A percentile compares a stretch with the other conserved stretches of the same genome.
phyloP scores from a whole-genome alignment of 768 basidiomycete species.

The Pulveroboletus sp. region DNA sequence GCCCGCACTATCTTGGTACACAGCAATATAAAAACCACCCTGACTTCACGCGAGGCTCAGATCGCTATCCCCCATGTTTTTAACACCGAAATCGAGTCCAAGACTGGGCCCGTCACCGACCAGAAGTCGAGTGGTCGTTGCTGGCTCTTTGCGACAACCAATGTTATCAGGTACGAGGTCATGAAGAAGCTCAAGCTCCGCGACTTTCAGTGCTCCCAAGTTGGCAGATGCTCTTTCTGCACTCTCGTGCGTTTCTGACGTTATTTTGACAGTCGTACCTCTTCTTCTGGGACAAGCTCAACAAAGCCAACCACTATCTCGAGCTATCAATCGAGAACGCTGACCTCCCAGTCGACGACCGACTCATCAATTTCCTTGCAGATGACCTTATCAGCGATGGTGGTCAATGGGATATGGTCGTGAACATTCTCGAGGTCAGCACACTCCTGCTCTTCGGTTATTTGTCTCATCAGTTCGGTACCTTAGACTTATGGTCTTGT shows the following conservation, averaged over 20 bases:
- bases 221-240: slow-evolving; percentile 21
- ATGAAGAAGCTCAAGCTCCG: slow-evolving; percentile 82
- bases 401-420: slow-evolving; percentile 93
- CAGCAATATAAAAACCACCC: slow-evolving; percentile 55
- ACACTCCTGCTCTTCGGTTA: not conserved
- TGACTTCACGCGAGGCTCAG: slow-evolving; percentile 57
- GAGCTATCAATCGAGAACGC: slow-evolving; percentile 82
- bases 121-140: slow-evolving; percentile 89
- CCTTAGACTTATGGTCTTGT: slow-evolving; percentile 76
- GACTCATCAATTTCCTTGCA: slow-evolving; percentile 75
- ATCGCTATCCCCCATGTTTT: slow-evolving; percentile 74
- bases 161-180: slow-evolving; percentile 75
- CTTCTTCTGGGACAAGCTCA: slow-evolving; percentile 96
- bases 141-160: slow-evolving; percentile 94
- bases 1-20: slow-evolving; percentile 76
- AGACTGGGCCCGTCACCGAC: slow-evolving; percentile 78
- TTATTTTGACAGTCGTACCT: slow-evolving; percentile 60
- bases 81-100: slow-evolving; percentile 75
- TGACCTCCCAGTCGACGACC: slow-evolving; percentile 74
- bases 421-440: slow-evolving; percentile 58
- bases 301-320: slow-evolving; percentile 86
- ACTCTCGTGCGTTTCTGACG: slow-evolving; percentile 3
- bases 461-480: slow-evolving; percentile 28
- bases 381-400: slow-evolving; percentile 81
- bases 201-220: slow-evolving; percentile 91